Percentiles rank a stretch among this genome's conserved stretches.
phyloP scores from a whole-genome alignment of 345 rosid genomes.

The Pistacia integerrima region DNA sequence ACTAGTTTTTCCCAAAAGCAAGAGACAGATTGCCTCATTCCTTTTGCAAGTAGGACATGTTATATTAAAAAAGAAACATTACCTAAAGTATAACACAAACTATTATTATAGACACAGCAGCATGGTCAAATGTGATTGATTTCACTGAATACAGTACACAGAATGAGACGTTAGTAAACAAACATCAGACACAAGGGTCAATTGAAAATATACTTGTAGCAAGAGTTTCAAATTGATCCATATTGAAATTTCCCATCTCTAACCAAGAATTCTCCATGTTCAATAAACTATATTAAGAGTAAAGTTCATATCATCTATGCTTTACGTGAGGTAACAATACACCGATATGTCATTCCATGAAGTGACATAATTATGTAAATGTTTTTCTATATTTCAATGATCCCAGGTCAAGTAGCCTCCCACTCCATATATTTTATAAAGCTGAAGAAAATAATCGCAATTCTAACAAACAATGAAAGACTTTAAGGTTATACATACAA shows the following conservation, averaged over 20 bases:
- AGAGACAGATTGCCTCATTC: neutral
- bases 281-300: neutral
- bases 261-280: neutral
- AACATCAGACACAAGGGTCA: neutral
- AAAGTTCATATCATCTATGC: conserved; percentile 6
- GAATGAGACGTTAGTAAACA: neutral
- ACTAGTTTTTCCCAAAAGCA: neutral
- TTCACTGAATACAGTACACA: neutral
- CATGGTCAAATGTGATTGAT: neutral
- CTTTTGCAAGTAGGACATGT: neutral
- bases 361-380: neutral
- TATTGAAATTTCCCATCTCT: neutral
- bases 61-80: neutral
- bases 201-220: neutral
- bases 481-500: neutral
- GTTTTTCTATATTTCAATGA: conserved; percentile 3
- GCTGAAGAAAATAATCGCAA: neutral
- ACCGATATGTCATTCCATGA: neutral
- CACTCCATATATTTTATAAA: neutral
- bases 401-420: neutral
- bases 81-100: neutral
- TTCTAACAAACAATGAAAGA: neutral
- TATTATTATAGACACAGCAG: neutral
- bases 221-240: neutral
- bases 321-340: neutral